Evolutionary conservation across 169 alveolate genomes (phyloP).

Genomic region (Cryptosporidium sp.): DNA sequence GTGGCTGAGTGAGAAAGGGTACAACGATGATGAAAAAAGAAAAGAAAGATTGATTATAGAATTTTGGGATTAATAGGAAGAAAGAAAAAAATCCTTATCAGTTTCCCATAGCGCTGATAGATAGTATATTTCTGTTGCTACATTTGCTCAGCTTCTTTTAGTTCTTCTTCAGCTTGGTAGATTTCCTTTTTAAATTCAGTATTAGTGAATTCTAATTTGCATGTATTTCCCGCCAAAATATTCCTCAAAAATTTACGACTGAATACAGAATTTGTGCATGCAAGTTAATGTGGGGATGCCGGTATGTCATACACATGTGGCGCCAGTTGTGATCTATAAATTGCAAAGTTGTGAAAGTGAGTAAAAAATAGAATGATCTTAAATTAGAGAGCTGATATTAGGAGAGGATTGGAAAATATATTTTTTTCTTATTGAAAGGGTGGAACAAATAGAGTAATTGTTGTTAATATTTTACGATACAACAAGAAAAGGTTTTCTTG

Average conservation of each 20-base stretch:
- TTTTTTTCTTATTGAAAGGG: neutral
- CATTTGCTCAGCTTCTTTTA: neutral
- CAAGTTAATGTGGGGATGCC: constrained; percentile 1
- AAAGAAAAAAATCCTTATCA: neutral
- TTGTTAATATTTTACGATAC: neutral
- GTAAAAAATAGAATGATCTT: neutral
- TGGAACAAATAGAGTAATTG: neutral
- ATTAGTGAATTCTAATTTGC: neutral
- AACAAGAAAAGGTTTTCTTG: neutral
- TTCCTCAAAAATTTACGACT: no score
- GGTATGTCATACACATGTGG: constrained; percentile 1
- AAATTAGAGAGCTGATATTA: neutral
- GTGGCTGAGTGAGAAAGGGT: neutral
- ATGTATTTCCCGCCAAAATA: neutral
- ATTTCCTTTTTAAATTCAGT: neutral
- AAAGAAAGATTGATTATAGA: neutral
- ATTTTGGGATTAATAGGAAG: neutral
- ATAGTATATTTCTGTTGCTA: no score
- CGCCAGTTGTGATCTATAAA: neutral
- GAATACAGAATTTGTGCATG: neutral
- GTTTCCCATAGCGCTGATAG: neutral
- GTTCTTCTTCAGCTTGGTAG: neutral
- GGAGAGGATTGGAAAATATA: neutral
- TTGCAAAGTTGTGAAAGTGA: neutral
- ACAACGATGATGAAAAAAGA: no score